phyloP scores from a whole-genome alignment of 2,329 filamentous ascomycete species.

The Scedosporium minutisporum region DNA sequence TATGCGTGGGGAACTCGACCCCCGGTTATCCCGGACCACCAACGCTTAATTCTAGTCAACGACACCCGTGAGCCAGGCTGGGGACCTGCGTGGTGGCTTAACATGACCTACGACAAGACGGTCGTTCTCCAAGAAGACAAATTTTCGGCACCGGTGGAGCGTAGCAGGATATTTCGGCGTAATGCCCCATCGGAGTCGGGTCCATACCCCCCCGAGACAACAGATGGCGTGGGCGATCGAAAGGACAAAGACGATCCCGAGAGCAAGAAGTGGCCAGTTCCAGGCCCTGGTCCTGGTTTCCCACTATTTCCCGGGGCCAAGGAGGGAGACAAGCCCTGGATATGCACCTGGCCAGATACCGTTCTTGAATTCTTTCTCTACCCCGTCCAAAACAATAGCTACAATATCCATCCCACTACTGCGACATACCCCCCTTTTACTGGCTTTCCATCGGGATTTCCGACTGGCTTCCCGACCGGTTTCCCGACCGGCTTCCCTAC shows the following conservation, averaged over 20 bases:
- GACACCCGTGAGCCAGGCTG: constrained; percentile 37
- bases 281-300: constrained; percentile 16
- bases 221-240: background rate
- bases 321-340: constrained; percentile 44
- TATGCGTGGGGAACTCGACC: constrained; percentile 47
- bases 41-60: constrained; percentile 36
- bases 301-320: constrained; percentile 17
- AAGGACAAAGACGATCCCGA: constrained; percentile 19
- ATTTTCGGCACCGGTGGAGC: constrained; percentile 18
- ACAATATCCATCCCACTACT: constrained; percentile 2
- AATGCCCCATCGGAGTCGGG: background rate
- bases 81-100: constrained; percentile 47
- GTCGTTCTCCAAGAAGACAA: constrained; percentile 39
- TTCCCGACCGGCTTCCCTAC: constrained; percentile 3
- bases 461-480: constrained; percentile 8
- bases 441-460: background rate
- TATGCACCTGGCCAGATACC: constrained; percentile 49
- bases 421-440: constrained; percentile 5
- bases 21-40: constrained; percentile 29
- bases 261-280: constrained; percentile 19
- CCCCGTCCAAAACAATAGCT: constrained; percentile 39
- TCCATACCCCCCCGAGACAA: background rate
- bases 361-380: constrained; percentile 49
- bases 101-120: constrained; percentile 44
- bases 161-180: background rate